Conservation (phyloP, 2,329 filamentous ascomycete genomes). For the Pseudofabraea citricarpa region DNA sequence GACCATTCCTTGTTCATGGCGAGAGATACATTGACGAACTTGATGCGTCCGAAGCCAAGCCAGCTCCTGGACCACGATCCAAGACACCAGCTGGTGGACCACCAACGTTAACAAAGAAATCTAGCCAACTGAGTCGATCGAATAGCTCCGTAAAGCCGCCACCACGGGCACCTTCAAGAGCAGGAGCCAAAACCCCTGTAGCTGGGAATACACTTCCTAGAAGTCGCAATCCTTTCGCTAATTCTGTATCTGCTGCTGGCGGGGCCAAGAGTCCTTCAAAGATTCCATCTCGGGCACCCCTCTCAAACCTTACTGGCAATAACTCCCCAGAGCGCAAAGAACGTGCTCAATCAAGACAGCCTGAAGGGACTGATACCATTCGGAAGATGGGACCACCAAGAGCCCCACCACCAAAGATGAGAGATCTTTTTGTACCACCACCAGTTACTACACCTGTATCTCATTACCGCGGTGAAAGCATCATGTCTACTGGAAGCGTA, state of each 20-base stretch:
- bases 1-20: constrained; percentile 89
- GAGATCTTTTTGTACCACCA: constrained; percentile 64
- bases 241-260: constrained; percentile 17
- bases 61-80: constrained; percentile 57
- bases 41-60: constrained; percentile 56
- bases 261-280: constrained; percentile 54
- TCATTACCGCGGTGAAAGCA: constrained; percentile 43
- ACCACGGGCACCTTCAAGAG: constrained; percentile 14
- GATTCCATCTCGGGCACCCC: constrained; percentile 64
- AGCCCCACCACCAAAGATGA: constrained; percentile 87
- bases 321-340: constrained; percentile 74
- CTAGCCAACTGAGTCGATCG: constrained; percentile 20
- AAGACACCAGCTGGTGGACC: constrained; percentile 70
- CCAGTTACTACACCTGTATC: constrained; percentile 46
- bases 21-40: constrained; percentile 85
- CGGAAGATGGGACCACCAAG: constrained; percentile 50
- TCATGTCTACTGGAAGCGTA: constrained; percentile 49
- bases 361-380: constrained; percentile 30
- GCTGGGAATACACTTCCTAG: constrained; percentile 27
- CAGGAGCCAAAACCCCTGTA: constrained; percentile 48
- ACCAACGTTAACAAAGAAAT: constrained; percentile 34
- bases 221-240: constrained; percentile 19
- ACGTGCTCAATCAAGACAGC: constrained; percentile 18
- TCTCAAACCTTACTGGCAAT: constrained; percentile 64
- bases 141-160: constrained; percentile 24